A percentile compares a stretch with the other conserved stretches of the same genome.
Conservation (phyloP, 2,329 filamentous ascomycete genomes). For the Trichoderma sp. region DNA sequence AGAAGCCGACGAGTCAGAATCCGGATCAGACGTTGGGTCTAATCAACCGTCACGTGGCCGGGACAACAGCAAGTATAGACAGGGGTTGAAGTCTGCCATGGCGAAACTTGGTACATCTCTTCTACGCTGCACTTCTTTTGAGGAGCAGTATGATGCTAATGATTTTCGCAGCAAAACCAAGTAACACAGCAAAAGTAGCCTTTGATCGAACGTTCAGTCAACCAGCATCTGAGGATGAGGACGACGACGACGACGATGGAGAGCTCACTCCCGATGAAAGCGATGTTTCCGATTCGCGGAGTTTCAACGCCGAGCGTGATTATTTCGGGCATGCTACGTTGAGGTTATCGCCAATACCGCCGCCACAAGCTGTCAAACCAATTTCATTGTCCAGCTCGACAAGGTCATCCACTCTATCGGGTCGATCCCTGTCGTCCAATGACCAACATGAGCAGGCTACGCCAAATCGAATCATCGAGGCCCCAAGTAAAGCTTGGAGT, state of each 20-base stretch:
- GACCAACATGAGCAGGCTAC: neutral
- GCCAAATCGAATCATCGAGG: neutral
- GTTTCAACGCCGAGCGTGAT: conserved; percentile 38
- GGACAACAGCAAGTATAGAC: neutral
- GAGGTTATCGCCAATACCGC: conserved; percentile 28
- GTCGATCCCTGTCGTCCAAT: neutral
- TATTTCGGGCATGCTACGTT: conserved; percentile 39
- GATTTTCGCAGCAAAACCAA: neutral
- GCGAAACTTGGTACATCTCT: neutral
- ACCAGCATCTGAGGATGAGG: conserved; percentile 25
- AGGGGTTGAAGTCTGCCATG: neutral
- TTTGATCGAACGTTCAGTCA: neutral
- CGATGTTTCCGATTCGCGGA: conserved; percentile 34
- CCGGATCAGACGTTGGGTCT: neutral
- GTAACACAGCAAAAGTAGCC: neutral
- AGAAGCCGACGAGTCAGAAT: neutral
- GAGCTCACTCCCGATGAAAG: conserved; percentile 20
- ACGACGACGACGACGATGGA: neutral
- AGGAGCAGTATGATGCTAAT: neutral
- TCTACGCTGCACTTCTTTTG: neutral
- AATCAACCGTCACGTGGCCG: neutral
- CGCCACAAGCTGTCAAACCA: neutral
- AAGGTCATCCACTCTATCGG: neutral
- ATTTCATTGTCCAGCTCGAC: neutral
- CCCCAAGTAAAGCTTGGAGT: conserved; percentile 8